phyloP scores from a whole-genome alignment of 371 early-diverging fungal species.

The Mortierella sp. region DNA sequence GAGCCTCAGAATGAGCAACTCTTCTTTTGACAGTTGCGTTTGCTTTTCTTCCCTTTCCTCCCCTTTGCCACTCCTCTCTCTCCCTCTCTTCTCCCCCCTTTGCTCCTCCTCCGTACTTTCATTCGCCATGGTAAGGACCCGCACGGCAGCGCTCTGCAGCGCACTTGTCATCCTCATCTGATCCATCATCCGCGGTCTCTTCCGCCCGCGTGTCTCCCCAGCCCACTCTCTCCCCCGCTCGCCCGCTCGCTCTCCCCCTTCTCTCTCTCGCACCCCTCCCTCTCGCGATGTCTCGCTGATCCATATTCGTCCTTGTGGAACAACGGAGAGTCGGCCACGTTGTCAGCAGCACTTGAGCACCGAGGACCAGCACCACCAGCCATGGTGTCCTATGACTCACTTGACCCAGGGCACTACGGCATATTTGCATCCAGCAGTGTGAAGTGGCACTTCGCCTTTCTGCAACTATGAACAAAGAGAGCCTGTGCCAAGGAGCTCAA shows the following conservation, averaged over 20 bases:
- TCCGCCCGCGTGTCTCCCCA: too few species aligned
- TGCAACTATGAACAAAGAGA: too few species aligned
- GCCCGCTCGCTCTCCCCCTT: background rate
- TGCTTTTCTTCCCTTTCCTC: slow-evolving; percentile 2
- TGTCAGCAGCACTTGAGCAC: background rate
- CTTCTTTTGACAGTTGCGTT: slow-evolving; percentile 1
- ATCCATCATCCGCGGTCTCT: slow-evolving; percentile 6
- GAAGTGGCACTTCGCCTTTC: too few species aligned
- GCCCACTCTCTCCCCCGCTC: background rate
- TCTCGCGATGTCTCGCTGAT: background rate
- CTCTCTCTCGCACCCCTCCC: too few species aligned
- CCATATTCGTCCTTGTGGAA: slow-evolving; percentile 11
- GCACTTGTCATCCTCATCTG: background rate
- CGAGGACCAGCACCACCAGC: background rate
- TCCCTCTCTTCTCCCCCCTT: slow-evolving; percentile 2
- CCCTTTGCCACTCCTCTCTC: background rate
- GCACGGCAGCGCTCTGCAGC: background rate
- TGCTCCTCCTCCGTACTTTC: background rate
- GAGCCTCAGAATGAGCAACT: slow-evolving; percentile 15
- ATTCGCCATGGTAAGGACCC: slow-evolving; percentile 16
- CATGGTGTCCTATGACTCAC: background rate
- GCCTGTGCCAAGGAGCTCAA: too few species aligned
- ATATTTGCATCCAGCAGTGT: background rate
- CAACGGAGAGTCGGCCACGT: background rate
- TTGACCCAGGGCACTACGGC: background rate